Base-by-base conservation (phyloP, 345 rosid species). In the Populus pruinosa region DNA sequence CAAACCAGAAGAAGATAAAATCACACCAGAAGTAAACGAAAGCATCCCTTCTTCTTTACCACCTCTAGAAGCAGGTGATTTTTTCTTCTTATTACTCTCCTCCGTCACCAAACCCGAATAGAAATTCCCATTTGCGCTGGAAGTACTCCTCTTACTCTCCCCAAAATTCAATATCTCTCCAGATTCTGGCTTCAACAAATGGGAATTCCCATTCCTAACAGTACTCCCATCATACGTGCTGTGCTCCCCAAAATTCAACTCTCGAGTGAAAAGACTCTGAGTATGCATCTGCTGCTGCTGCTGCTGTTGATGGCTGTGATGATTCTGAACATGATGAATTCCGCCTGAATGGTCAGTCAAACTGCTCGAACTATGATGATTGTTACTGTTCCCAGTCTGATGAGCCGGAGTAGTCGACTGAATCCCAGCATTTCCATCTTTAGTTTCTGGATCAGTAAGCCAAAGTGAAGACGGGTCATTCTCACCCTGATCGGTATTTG, bases 31-130 rank as follows among this genome's bases (percentile, higher is more conserved):
- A 74, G 93, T 87, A 85, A 94, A 96, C 9, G 98, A 94, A 79
- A 96, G 84, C 82, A 93, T 87, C 78, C 89, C 97, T 9, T 93
- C 98, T 29, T 92, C 98, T n/a, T 85, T 91, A 64, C 94, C 89
- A 0, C 89, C 89, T 36, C 91, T 82, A 0, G 92, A 89, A 10
- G 91, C 81, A 2, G 92, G 87, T 3, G 91, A 83, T 67, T 76
- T 89, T 80, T 86, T 93, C 89, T 90, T 89, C 88, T 88, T 92
- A 43, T 87, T 90, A 8, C 80, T 88, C n/a, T 92, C 94, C 80
- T 85, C 96, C 11, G 79, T 82, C 66, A 27, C 78, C 16, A 83
- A 61, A 74, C 88, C 84, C 17, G 92, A 81, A 75, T 84, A 83
- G 78, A 89, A 77, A 78, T 85, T 82, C 80, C 86, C 90, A 70